phyloP scores from a whole-genome alignment of 345 rosid species.

The thale cress (Arabidopsis thaliana) region TAIR10.1 NC_003074.8:20068001-20068500 shows the following conservation, averaged over 20 bases:
- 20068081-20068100: constrained; percentile 45
- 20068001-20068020: constrained; percentile 87
- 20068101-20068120: constrained; percentile 6
- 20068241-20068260: constrained; percentile 33
- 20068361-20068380: constrained; percentile 45
- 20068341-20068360: constrained; percentile 46
- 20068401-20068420: constrained; percentile 21
- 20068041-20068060: constrained; percentile 54
- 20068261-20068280: constrained; percentile 48
- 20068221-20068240: constrained; percentile 42
- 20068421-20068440: constrained; percentile 31
- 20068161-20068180: constrained; percentile 56
- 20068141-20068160: constrained; percentile 45
- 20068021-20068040: constrained; percentile 74
- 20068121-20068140: background rate
- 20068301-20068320: constrained; percentile 67
- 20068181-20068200: constrained; percentile 57
- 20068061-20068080: constrained; percentile 50
- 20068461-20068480: constrained; percentile 3
- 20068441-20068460: constrained; percentile 1
- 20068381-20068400: constrained; percentile 46
- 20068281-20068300: constrained; percentile 58
- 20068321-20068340: constrained; percentile 59
- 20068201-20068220: constrained; percentile 58
- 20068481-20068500: constrained; percentile 10